Base-by-base conservation (phyloP, 371 early-diverging fungal species). In the Chytridium lagenaria region DNA sequence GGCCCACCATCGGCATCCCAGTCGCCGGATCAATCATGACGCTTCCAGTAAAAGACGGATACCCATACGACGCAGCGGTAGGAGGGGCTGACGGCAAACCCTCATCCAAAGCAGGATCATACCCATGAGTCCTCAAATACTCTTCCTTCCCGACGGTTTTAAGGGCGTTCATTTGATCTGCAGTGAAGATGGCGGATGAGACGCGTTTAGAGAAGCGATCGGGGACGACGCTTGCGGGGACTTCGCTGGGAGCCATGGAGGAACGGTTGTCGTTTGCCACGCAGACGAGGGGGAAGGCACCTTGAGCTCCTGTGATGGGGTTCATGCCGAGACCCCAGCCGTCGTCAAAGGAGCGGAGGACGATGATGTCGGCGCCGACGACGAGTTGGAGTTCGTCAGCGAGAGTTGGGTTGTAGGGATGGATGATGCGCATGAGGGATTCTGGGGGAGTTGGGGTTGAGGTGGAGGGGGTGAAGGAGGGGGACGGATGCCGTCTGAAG, bases 271-370 rank as follows among this genome's bases (percentile, higher is more conserved):
- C 34, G 19, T 37, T 55, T 7, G 59, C 78, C 34, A 82, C 82
- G 51, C 83, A 82, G 22, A 83, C 85, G 19, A 83, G 68, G 12
- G n/a, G 85, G 77, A 85, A 83, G 36, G 85, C 85, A 19, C 85
- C 85, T 38, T 81, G 76, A 31, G 72, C 34, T n/a, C 77, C 77
- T 19, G 77, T 81, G 52, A 30, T 59, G n/a, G 83, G 79, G 36
- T 78, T 68, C 73, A 77, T 57, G 12, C 81, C 84, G 15, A 84
- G 71, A 30, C 79, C 82, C 84, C 81, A 82, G n/a, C 85, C 85
- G 72, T 85, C 85, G 67, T 85, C 85, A 69, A 82, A 85, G 33
- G 71, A 36, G 22, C 74, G 67, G 15, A 85, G 49, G 51, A 83
- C 50, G 52, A 78, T 71, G 50, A 85, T 67, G 33, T 78, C 78